Evolutionary conservation across 2,329 filamentous ascomycete genomes (phyloP), one percentile per base, ranked within the genome.

Genomic region (Blumeria graminis): DNA sequence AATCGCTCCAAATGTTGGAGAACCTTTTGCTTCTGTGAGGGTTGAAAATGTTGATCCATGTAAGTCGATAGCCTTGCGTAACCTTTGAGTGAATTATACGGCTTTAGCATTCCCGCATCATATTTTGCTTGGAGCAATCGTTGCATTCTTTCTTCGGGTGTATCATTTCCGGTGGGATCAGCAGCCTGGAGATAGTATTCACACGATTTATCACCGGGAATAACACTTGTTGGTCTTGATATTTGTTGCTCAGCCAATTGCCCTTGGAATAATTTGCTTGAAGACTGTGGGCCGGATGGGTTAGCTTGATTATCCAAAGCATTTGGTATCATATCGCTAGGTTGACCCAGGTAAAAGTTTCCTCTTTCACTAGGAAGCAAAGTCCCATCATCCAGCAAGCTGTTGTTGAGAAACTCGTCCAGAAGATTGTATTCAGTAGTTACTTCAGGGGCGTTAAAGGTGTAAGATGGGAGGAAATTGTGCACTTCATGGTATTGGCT

Each of bases 131-230:
- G 86, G 57, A 98, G 78, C 6, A 98, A 78, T 63, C 92, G 87
- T 65, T 90, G 84, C 86, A 98, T 94, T 58, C 92, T 84, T 68
- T 94, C 87, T 69, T 95, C 89, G 11, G 92, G 88, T 22, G 84
- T 84, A 63, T 83, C 80, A 62, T 87, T 79, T 55, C 90, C 90
- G 6, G 86, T 86, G 1, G 92, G 92, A 68, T 98, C 92, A 54
- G 92, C 92, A 13, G 92, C 92, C 61, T 94, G 93, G 70, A 96
- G 83, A 70, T 95, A 96, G 70, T 95, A 98, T 67, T 96, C 90
- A 63, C 86, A 77, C 9, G 85, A 74, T 67, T 79, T 80, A 64
- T 71, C 69, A 18, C 65, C 69, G 3, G 79, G 79, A 55, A 81
- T 74, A 11, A 74, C 73, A 60, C 79, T 81, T 41, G 72, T 69